Conservation (phyloP, 2,329 filamentous ascomycete genomes). For the Lithohypha guttulata region DNA sequence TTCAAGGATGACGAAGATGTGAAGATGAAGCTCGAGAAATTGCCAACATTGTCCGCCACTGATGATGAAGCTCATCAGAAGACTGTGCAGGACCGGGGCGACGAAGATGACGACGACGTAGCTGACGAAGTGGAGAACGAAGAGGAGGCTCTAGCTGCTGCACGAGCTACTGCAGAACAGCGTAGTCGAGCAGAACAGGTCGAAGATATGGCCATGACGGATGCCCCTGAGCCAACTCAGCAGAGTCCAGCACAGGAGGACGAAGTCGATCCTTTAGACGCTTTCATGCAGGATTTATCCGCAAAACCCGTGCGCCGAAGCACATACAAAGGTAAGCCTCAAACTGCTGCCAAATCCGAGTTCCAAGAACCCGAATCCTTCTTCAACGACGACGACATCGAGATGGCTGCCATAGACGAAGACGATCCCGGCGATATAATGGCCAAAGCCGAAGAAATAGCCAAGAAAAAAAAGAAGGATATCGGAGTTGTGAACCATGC, state of each 20-base stretch:
- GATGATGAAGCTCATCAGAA: slow-evolving; percentile 50
- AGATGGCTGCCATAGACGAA: slow-evolving; percentile 50
- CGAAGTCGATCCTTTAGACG: slow-evolving; percentile 79
- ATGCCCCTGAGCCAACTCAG: slow-evolving; percentile 29
- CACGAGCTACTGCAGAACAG: slow-evolving; percentile 73
- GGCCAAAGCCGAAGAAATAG: slow-evolving; percentile 39
- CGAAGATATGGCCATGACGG: slow-evolving; percentile 27
- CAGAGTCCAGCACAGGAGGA: slow-evolving; percentile 44
- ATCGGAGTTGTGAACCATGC: slow-evolving; percentile 77
- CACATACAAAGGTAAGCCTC: slow-evolving; percentile 26
- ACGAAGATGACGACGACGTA: slow-evolving; percentile 63
- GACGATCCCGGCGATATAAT: slow-evolving; percentile 54
- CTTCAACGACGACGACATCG: slow-evolving; percentile 71
- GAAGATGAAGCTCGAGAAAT: slow-evolving; percentile 79
- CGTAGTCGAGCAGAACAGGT: slow-evolving; percentile 40
- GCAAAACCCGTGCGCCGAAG: slow-evolving; percentile 31
- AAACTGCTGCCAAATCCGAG: slow-evolving; percentile 26
- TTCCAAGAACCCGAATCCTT: slow-evolving; percentile 68
- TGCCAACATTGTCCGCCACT: slow-evolving; percentile 62
- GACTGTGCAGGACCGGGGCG: slow-evolving; percentile 45
- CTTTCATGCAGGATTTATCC: slow-evolving; percentile 75
- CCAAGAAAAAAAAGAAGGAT: slow-evolving; percentile 81
- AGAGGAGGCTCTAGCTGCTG: slow-evolving; percentile 77
- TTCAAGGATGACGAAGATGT: slow-evolving; percentile 82
- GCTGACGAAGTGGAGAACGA: slow-evolving; percentile 71